Conservation (phyloP, 176 grass and related monocot genomes). For the Bromus sterilis region DNA sequence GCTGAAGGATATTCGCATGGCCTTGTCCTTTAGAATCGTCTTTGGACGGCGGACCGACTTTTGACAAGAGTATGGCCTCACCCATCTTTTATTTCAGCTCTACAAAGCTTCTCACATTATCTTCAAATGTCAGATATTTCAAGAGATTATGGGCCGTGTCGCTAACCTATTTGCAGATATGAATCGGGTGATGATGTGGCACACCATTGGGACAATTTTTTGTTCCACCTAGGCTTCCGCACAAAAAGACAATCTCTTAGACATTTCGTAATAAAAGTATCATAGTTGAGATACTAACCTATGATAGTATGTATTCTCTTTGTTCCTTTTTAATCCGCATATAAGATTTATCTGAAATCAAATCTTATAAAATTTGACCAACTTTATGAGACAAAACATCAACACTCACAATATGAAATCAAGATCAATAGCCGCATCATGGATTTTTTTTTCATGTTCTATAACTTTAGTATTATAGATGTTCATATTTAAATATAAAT, state of each 20-base stretch:
- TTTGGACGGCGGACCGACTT: not conserved
- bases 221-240: not conserved
- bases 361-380: no score
- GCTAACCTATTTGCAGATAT: not conserved
- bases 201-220: not conserved
- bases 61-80: not conserved
- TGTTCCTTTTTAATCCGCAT: no score
- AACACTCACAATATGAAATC: no score
- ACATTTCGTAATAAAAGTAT: no score
- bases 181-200: not conserved
- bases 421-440: no score
- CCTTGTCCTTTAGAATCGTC: not conserved
- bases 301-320: no score
- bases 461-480: no score
- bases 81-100: not conserved
- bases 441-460: no score
- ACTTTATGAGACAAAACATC: no score
- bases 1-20: not conserved
- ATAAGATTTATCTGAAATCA: no score
- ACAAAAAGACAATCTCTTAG: not conserved
- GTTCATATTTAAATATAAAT: no score
- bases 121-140: not conserved
- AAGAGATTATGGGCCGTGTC: not conserved
- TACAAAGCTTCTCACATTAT: not conserved
- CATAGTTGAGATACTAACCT: no score